Percentiles rank a stretch among this genome's conserved stretches.
Conservation (phyloP, 2,329 filamentous ascomycete genomes). For the Ustulina deusta region DNA sequence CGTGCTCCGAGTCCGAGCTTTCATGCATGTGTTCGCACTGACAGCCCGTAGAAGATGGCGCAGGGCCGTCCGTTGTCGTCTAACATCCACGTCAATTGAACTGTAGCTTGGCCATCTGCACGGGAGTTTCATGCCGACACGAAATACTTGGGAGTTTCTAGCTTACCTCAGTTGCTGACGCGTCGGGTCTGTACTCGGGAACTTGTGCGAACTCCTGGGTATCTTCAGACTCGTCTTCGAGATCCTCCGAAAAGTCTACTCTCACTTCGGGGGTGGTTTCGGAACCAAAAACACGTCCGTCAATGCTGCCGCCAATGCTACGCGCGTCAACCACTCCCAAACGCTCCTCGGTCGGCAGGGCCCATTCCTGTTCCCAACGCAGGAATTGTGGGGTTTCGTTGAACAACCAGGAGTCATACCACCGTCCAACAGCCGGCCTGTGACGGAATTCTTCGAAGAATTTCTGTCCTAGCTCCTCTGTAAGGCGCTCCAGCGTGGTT, state of each 20-base stretch:
- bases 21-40: constrained; percentile 30
- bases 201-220: constrained; percentile 24
- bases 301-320: constrained; percentile 32
- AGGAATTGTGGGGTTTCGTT: constrained; percentile 38
- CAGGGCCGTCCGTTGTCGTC: constrained; percentile 29
- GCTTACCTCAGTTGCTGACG: constrained; percentile 40
- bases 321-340: constrained; percentile 17
- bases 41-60: constrained; percentile 23
- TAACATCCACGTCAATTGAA: constrained; percentile 25
- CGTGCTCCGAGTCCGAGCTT: constrained; percentile 7
- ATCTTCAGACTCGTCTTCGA: constrained; percentile 34
- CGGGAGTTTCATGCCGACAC: background rate
- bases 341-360: constrained; percentile 32
- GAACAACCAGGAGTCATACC: constrained; percentile 41
- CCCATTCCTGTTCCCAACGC: constrained; percentile 40
- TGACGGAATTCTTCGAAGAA: constrained; percentile 40
- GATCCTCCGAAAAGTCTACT: constrained; percentile 29
- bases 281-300: constrained; percentile 37
- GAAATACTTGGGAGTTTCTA: background rate
- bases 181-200: constrained; percentile 35
- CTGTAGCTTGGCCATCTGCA: background rate
- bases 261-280: constrained; percentile 35
- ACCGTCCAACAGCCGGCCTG: constrained; percentile 40
- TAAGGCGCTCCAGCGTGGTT: constrained; percentile 39
- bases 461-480: constrained; percentile 40